phyloP scores from a whole-genome alignment of 192 early-diverging fungal species.

The Coemansia sp. region DNA sequence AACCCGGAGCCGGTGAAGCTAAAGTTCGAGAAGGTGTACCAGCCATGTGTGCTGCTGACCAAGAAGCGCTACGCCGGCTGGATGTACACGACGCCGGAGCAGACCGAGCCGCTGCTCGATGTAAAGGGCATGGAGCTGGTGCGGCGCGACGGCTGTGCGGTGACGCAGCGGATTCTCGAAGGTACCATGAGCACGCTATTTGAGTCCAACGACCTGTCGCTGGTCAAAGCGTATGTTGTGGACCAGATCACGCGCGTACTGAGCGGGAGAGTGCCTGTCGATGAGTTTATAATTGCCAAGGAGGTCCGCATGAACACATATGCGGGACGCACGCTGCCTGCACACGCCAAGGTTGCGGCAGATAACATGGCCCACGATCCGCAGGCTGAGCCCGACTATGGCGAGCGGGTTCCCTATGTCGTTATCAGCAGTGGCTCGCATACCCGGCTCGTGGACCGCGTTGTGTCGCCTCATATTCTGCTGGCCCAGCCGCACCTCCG shows the following conservation, averaged over 20 bases:
- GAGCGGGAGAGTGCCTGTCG: constrained; percentile 58
- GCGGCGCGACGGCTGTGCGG: constrained; percentile 80
- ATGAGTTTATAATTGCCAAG: constrained; percentile 88
- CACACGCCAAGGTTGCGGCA: constrained; percentile 71
- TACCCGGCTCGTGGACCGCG: constrained; percentile 68
- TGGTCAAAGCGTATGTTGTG: constrained; percentile 72
- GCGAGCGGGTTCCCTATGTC: constrained; percentile 88
- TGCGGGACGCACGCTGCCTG: constrained; percentile 58
- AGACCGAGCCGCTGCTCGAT: constrained; percentile 77
- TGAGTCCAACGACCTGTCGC: constrained; percentile 72
- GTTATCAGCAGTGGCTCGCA: constrained; percentile 70
- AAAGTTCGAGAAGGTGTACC: constrained; percentile 95
- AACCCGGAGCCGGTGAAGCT: constrained; percentile 85
- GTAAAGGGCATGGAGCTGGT: constrained; percentile 97
- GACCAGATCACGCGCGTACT: constrained; percentile 74
- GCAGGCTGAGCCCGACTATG: constrained; percentile 79
- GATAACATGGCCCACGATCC: constrained; percentile 66
- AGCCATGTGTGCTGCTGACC: constrained; percentile 81
- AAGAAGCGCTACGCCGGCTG: constrained; percentile 95
- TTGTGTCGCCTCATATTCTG: constrained; percentile 67
- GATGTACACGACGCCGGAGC: constrained; percentile 66
- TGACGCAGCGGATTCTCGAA: constrained; percentile 77
- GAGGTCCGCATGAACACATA: constrained; percentile 82
- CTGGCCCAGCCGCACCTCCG: constrained; percentile 61
- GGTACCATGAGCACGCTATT: constrained; percentile 78